Evolutionary conservation across 495 filamentous ascomycete genomes (phyloP), one percentile per base, ranked within the genome.

Genomic region (Cudoniella acicularis): DNA sequence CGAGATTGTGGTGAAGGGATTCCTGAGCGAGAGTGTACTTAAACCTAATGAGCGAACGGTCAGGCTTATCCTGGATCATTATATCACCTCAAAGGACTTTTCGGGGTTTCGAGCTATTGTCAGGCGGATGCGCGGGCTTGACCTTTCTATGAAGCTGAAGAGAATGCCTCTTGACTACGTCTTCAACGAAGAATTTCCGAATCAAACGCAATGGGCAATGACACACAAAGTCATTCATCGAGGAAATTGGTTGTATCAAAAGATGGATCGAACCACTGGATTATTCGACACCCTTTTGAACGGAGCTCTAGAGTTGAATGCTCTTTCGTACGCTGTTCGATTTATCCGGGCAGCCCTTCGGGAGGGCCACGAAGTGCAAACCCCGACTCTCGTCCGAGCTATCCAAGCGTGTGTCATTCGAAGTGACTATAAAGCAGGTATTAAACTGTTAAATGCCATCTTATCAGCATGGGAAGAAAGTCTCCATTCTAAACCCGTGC

Each of bases 41-140:
- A 73, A 72, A 26, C 79, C 81, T 4, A 88, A 81, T 24, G 70
- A 79, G 49, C 70, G 73, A 21, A 86, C 83, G 9, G 66, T 75
- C n/a, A 63, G 75, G 3, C 77, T 76, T 36, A 62, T 86, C 6
- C 69, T 90, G 3, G 68, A 80, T 30, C 78, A 86, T 69, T 86
- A 81, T 63, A 75, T 74, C 8, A 64, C 63, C 42, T 75, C 64
- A 9, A 61, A 67, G 1, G 69, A 82, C 53, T 10, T 59, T 0
- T 22, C 65, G 10, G 77, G 73, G 3, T 77, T 84, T 50, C 67
- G 66, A 22, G 57, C 64, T 13, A 63, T 77, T 10, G 45, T 79
- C 20, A 60, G 61, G 22, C 70, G 72, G 10, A 73, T 85, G 67
- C 62, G 72, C 43, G 74, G 72, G 17, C 47, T 56, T 22, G 64